These are phyloP conservation scores for Nigrograna mackinnonii DNA, from an alignment of 2,329 filamentous ascomycete genomes.

Conservation along the genomic window DNA sequence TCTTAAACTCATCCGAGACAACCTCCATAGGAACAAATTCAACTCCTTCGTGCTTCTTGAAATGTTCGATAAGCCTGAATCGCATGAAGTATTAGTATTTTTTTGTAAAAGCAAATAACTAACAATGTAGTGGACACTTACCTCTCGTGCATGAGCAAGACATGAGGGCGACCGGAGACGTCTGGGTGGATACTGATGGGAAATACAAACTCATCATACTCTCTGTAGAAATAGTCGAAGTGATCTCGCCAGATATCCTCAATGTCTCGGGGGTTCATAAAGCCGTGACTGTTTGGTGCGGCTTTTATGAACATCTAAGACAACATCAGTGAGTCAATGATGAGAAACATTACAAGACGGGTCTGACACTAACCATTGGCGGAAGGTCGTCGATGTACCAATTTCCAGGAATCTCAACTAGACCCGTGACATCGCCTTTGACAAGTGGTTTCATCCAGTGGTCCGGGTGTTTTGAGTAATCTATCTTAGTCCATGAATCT, in stretches of 20 bases:
- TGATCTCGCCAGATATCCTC: constrained; percentile 69
- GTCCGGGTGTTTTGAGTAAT: constrained; percentile 64
- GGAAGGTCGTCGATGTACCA: constrained; percentile 65
- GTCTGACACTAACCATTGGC: too few relatives aligned
- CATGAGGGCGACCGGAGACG: constrained; percentile 66
- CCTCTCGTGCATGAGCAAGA: constrained; percentile 73
- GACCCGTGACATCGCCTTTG: constrained; percentile 61
- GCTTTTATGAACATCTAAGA: constrained; percentile 75
- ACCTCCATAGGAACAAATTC: constrained; percentile 72
- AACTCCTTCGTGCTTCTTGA: constrained; percentile 65
- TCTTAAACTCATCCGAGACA: constrained; percentile 74
- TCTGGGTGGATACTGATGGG: constrained; percentile 79
- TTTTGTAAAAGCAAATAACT: background rate
- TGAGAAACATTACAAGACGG: too few relatives aligned
- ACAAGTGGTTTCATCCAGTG: constrained; percentile 70
- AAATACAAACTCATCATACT: constrained; percentile 77
- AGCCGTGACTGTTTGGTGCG: constrained; percentile 66
- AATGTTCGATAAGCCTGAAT: constrained; percentile 65
- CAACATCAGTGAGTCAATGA: too few relatives aligned
- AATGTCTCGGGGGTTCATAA: constrained; percentile 57
- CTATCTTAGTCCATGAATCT: constrained; percentile 70
- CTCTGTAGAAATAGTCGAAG: constrained; percentile 74
- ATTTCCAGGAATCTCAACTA: constrained; percentile 68
- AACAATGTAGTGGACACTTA: constrained; percentile 33
- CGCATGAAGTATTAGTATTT: constrained; percentile 3